Percentiles rank a stretch among this genome's conserved stretches.
These are phyloP conservation scores for Lasiosphaeris hirsuta DNA, from an alignment of 495 filamentous ascomycete species.

Conservation along the genomic window DNA sequence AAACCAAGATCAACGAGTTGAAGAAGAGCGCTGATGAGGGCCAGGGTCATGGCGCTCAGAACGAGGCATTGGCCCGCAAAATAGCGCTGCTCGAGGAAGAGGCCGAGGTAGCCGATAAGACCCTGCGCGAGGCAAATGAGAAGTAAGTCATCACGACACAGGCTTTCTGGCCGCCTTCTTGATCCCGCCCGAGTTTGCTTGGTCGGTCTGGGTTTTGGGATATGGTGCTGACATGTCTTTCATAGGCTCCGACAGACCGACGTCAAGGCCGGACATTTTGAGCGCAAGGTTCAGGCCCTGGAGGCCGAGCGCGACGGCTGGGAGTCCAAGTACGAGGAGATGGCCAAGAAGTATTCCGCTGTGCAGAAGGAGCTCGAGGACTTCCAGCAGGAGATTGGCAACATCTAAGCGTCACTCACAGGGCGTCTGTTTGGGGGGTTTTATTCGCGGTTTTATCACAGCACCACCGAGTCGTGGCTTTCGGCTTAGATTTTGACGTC, in stretches of 20 bases:
- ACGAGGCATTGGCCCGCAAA: slow-evolving; percentile 84
- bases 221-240: background rate
- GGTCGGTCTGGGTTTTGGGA: background rate
- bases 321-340: slow-evolving; percentile 97
- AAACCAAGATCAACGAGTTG: slow-evolving; percentile 67
- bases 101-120: slow-evolving; percentile 91
- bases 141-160: slow-evolving; percentile 63
- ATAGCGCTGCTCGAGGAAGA: slow-evolving; percentile 96
- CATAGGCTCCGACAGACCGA: slow-evolving; percentile 93
- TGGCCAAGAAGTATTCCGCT: slow-evolving; percentile 78
- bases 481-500: slow-evolving; percentile 12
- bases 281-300: slow-evolving; percentile 97
- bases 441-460: slow-evolving; percentile 9
- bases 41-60: slow-evolving; percentile 72
- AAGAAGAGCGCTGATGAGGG: slow-evolving; percentile 76
- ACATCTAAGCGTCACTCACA: slow-evolving; percentile 59
- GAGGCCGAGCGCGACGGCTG: slow-evolving; percentile 84
- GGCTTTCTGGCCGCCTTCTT: background rate
- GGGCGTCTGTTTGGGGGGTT: slow-evolving; percentile 7
- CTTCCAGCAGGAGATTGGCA: slow-evolving; percentile 82
- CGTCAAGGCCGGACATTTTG: slow-evolving; percentile 98
- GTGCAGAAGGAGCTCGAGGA: slow-evolving; percentile 90
- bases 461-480: slow-evolving; percentile 5
- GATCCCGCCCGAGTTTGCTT: background rate
- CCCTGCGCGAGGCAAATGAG: slow-evolving; percentile 92